Percentiles rank a stretch among this genome's conserved stretches.
Evolutionary conservation across 2,329 filamentous ascomycete species (phyloP).

Genomic region (Thielaviopsis cerberus): DNA sequence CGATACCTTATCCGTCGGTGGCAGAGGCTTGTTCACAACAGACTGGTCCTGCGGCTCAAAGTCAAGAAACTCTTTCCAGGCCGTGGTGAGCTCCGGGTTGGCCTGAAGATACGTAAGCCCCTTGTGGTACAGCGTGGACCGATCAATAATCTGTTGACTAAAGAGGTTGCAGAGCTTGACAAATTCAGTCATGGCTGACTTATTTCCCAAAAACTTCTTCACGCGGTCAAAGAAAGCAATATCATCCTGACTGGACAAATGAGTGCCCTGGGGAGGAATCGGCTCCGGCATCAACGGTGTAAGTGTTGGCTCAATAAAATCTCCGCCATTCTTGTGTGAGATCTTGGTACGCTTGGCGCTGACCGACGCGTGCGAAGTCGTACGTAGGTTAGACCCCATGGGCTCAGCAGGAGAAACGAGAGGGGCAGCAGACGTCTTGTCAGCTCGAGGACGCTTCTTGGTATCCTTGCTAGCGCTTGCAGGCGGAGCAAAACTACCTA

Average conservation of each 20-base stretch:
- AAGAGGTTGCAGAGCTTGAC: conserved; percentile 92
- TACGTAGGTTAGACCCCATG: conserved; percentile 7
- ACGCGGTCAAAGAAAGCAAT: conserved; percentile 87
- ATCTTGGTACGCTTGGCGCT: conserved; percentile 51
- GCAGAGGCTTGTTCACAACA: conserved; percentile 59
- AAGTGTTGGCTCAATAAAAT: conserved; percentile 64
- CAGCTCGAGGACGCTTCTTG: conserved; percentile 62
- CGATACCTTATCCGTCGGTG: conserved; percentile 66
- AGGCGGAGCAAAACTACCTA: conserved; percentile 81
- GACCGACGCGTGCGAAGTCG: conserved; percentile 3
- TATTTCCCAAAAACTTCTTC: conserved; percentile 89
- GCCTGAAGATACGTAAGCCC: conserved; percentile 71
- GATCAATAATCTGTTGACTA: conserved; percentile 80
- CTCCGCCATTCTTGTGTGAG: conserved; percentile 44
- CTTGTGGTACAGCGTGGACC: conserved; percentile 63
- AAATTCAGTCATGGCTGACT: conserved; percentile 85
- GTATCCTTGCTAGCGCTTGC: conserved; percentile 69
- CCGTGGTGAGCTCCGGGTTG: conserved; percentile 73
- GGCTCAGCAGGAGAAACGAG: conserved; percentile 5
- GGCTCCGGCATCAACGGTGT: conserved; percentile 79
- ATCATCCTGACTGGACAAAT: conserved; percentile 66
- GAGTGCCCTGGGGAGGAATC: conserved; percentile 54
- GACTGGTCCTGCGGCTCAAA: conserved; percentile 60
- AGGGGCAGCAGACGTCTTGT: conserved; percentile 32
- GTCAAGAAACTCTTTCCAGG: conserved; percentile 69